These are phyloP conservation scores for Flaveria bidentis DNA, from an alignment of 129 eudicot species.

Conservation along the genomic window DNA sequence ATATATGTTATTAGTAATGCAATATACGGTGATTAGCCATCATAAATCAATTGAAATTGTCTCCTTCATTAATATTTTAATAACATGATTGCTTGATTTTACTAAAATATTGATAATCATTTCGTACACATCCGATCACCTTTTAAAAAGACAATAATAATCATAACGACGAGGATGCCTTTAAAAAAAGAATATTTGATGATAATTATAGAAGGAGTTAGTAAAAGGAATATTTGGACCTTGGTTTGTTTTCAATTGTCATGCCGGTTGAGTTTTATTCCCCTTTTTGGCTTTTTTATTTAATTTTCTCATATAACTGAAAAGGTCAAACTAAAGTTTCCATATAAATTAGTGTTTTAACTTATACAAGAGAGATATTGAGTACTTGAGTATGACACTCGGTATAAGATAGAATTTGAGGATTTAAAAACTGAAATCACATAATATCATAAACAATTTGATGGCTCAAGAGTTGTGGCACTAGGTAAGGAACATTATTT, in stretches of 20 bases:
- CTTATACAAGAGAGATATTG: too few relatives aligned
- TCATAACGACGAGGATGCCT: slow-evolving; percentile 11
- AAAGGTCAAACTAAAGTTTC: slow-evolving; percentile 19
- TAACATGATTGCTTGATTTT: not conserved
- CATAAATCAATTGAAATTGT: not conserved
- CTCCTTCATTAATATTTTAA: not conserved
- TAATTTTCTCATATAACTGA: not conserved
- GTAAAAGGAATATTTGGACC: slow-evolving; percentile 37
- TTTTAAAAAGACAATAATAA: slow-evolving; percentile 21
- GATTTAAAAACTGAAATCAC: too few relatives aligned
- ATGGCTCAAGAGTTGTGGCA: too few relatives aligned
- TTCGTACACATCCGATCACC: slow-evolving; percentile 12
- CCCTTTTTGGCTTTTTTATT: not conserved
- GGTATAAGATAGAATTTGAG: too few relatives aligned
- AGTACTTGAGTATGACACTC: too few relatives aligned
- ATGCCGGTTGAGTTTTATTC: slow-evolving; percentile 30
- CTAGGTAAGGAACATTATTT: too few relatives aligned
- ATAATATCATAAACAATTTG: too few relatives aligned
- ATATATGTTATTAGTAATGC: not conserved
- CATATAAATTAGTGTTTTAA: not conserved
- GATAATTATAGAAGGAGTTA: slow-evolving; percentile 5
- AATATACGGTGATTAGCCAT: not conserved
- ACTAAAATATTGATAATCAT: not conserved
- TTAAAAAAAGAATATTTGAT: slow-evolving; percentile 3
- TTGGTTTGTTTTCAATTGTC: slow-evolving; percentile 15